These are phyloP conservation scores for Barnettozyma hawaiiensis DNA, from an alignment of 1,139 yeast genomes.

Conservation along the genomic window DNA sequence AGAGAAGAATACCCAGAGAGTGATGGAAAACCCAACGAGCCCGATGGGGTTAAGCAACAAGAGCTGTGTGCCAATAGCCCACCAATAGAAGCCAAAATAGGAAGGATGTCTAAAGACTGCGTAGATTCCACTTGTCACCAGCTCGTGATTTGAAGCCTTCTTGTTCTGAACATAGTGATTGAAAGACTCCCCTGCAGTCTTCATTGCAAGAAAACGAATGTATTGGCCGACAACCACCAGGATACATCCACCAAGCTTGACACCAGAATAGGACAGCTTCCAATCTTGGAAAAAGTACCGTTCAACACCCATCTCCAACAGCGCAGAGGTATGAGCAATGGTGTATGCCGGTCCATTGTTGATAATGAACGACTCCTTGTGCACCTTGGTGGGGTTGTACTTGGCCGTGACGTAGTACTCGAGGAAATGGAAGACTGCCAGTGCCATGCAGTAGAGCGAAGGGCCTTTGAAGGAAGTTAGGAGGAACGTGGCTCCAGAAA, in stretches of 20 bases:
- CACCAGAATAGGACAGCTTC: slow-evolving; percentile 18
- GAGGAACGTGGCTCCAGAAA: slow-evolving; percentile 26
- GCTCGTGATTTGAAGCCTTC: slow-evolving; percentile 48
- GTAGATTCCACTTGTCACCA: slow-evolving; percentile 75
- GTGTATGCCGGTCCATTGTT: slow-evolving; percentile 63
- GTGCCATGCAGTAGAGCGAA: slow-evolving; percentile 45
- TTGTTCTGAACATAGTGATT: slow-evolving; percentile 67
- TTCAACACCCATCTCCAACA: slow-evolving; percentile 43
- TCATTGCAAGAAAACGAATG: slow-evolving; percentile 72
- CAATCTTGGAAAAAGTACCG: slow-evolving; percentile 31
- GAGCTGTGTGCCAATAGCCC: slow-evolving; percentile 87
- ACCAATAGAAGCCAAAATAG: slow-evolving; percentile 85
- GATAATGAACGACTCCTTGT: slow-evolving; percentile 70
- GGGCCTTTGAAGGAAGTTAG: slow-evolving; percentile 33
- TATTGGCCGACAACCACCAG: slow-evolving; percentile 56
- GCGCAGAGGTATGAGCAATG: slow-evolving; percentile 54
- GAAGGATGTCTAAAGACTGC: slow-evolving; percentile 73
- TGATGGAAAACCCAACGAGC: slow-evolving; percentile 38
- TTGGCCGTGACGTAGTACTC: slow-evolving; percentile 78
- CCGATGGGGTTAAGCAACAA: slow-evolving; percentile 60
- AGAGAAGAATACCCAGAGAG: slow-evolving; percentile 63
- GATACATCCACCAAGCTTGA: slow-evolving; percentile 40
- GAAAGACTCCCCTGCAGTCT: slow-evolving; percentile 82
- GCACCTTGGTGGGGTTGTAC: slow-evolving; percentile 61
- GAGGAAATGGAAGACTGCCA: slow-evolving; percentile 66